Base-by-base conservation (phyloP, 129 eudicot species). In the Centrapalus pauciflorus region DNA sequence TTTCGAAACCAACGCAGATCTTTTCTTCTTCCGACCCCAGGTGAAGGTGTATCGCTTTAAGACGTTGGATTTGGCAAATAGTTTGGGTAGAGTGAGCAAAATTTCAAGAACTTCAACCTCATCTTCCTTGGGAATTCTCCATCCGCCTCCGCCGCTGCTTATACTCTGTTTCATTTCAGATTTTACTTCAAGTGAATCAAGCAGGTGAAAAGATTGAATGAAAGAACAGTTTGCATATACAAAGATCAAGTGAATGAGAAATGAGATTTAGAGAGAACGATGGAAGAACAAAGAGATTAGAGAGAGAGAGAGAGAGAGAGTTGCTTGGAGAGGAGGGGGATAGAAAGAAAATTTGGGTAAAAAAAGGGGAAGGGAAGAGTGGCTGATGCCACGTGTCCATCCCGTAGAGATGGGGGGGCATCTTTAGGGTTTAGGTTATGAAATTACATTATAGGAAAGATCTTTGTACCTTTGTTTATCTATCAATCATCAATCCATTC, bases 381-480 rank as follows among this genome's bases (percentile, higher is more conserved):
- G 80, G 80, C 72, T 70, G 37, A 21, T 66, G 81, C 81, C 87
- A 82, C 87, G 87, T 78, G 83, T 70, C 61, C 32, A 7, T 5
- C 35, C n/a, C 12, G 6, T 56, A 77, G 73, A 76, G 82, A 81
- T 66, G 32, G 77, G 35, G 38, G 74, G 71, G 69, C 12, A 19
- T 50, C 57, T 23, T 75, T 77, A 79, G 86, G 82, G 72, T 77
- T 81, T 77, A 45, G 41, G 32, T 11, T 43, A 16, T 17, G 32
- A 17, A 57, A 14, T 67, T 17, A 21, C 25, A 25, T 27, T 51
- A 43, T 46, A 1, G 34, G 13, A 45, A 64, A 40, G 64, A 73
- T 61, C 23, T 61, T 8, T 3, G 10, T 50, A 32, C 72, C 4
- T 49, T 1, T 30, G 1, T 26, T 17, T 0, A 16, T n/a, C n/a